A percentile compares a stretch with the other conserved stretches of the same genome.
Conservation (phyloP, 1,139 yeast genomes). For the Candida pseudoviswanathii region DNA sequence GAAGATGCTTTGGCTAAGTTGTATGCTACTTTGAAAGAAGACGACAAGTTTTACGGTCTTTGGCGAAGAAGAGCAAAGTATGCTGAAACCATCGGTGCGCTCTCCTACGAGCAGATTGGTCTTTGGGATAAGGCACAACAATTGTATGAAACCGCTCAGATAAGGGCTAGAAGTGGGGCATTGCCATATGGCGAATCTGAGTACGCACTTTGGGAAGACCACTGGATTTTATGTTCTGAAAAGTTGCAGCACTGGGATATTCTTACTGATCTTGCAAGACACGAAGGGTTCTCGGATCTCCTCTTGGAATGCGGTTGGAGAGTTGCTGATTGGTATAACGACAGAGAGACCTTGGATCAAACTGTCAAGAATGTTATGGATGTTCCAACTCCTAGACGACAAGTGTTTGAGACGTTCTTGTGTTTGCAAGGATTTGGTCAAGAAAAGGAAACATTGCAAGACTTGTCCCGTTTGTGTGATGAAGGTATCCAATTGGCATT, state of each 20-base stretch:
- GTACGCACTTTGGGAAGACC: slow-evolving; percentile 97
- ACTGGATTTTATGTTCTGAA: slow-evolving; percentile 97
- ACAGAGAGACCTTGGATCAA: slow-evolving; percentile 90
- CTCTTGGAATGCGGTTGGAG: slow-evolving; percentile 98
- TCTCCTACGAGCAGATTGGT: slow-evolving; percentile 94
- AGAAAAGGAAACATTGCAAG: slow-evolving; percentile 79
- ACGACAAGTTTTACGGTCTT: slow-evolving; percentile 94
- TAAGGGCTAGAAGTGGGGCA: slow-evolving; percentile 94
- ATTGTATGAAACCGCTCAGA: slow-evolving; percentile 94
- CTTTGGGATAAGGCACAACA: slow-evolving; percentile 95
- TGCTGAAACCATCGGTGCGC: slow-evolving; percentile 87
- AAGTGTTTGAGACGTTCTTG: slow-evolving; percentile 90
- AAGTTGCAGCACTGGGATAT: slow-evolving; percentile 98
- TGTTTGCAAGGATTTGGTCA: slow-evolving; percentile 93
- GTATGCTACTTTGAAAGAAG: slow-evolving; percentile 87
- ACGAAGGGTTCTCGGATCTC: slow-evolving; percentile 95
- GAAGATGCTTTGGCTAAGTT: slow-evolving; percentile 90
- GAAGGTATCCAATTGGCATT: slow-evolving; percentile 94
- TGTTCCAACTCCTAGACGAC: slow-evolving; percentile 97
- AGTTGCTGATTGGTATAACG: slow-evolving; percentile 98
- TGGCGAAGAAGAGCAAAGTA: slow-evolving; percentile 97
- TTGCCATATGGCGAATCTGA: slow-evolving; percentile 95
- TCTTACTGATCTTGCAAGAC: slow-evolving; percentile 92
- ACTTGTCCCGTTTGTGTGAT: slow-evolving; percentile 83
- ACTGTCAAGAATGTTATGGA: slow-evolving; percentile 97